phyloP scores from a whole-genome alignment of 1,284 basidiomycete genomes.

The Coriolopsis trogii region DNA sequence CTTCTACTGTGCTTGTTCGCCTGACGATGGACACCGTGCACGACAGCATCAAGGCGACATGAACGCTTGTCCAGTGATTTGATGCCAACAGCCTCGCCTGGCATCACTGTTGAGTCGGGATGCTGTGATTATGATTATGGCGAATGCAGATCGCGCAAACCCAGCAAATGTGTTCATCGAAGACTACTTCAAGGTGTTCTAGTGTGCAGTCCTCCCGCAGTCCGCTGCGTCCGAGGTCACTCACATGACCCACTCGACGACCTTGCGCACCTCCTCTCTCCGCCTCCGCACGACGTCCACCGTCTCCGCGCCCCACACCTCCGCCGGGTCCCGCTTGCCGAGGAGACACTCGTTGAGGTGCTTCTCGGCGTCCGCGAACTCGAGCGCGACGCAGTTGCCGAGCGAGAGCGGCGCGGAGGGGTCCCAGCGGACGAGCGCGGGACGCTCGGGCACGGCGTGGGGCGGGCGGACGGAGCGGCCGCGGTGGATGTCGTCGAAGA shows the following conservation, averaged over 20 bases:
- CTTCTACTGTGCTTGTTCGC: neutral
- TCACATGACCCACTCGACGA: conserved; percentile 47
- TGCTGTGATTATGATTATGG: too few relatives aligned
- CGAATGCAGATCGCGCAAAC: too few relatives aligned
- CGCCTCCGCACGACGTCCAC: conserved; percentile 57
- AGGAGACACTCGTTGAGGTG: conserved; percentile 60
- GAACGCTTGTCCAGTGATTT: too few relatives aligned
- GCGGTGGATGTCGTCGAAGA: conserved; percentile 88
- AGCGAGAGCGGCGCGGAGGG: conserved; percentile 58
- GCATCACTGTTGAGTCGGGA: too few relatives aligned
- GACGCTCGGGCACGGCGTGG: conserved; percentile 68
- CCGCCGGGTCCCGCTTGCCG: conserved; percentile 42
- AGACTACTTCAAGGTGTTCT: too few relatives aligned
- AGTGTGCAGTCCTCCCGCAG: too few relatives aligned
- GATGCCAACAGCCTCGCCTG: too few relatives aligned
- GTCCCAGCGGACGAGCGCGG: conserved; percentile 84
- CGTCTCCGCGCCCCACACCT: conserved; percentile 70
- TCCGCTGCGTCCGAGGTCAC: too few relatives aligned
- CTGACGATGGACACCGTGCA: too few relatives aligned
- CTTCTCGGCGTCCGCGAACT: conserved; percentile 69
- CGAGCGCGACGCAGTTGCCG: conserved; percentile 85
- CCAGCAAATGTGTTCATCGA: too few relatives aligned
- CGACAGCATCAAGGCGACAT: too few relatives aligned
- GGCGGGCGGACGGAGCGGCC: conserved; percentile 83
- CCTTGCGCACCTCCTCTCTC: conserved; percentile 50